These are phyloP conservation scores for Coemansia sp. DNA, from an alignment of 371 early-diverging fungal species.

Conservation along the genomic window DNA sequence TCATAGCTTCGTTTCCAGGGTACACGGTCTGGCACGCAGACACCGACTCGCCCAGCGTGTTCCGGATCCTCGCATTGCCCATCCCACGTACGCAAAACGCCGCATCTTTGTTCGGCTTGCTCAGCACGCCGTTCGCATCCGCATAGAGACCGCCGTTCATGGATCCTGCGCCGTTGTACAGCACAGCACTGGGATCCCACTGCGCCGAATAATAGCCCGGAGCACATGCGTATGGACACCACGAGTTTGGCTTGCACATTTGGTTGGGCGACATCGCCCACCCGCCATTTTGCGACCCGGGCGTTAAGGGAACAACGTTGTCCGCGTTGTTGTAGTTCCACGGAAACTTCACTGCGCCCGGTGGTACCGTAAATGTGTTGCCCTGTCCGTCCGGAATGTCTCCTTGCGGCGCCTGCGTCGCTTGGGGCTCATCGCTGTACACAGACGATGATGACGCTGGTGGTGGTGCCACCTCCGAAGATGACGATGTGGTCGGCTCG, in stretches of 20 bases:
- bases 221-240: constrained; percentile 55
- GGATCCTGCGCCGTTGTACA: constrained; percentile 43
- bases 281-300: constrained; percentile 44
- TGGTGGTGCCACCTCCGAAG: neutral
- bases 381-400: constrained; percentile 43
- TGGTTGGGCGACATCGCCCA: constrained; percentile 58
- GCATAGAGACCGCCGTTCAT: constrained; percentile 54
- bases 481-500: neutral
- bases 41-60: constrained; percentile 47
- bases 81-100: constrained; percentile 47
- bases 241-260: constrained; percentile 34
- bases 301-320: constrained; percentile 52
- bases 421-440: neutral
- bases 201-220: constrained; percentile 54
- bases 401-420: neutral
- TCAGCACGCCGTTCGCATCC: constrained; percentile 37
- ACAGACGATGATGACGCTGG: neutral
- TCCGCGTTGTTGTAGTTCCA: constrained; percentile 48
- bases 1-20: constrained; percentile 56
- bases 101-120: constrained; percentile 40
- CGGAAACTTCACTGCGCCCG: constrained; percentile 46
- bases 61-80: constrained; percentile 38
- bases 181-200: constrained; percentile 45
- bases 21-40: constrained; percentile 56
- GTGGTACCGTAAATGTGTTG: constrained; percentile 28